phyloP scores from a whole-genome alignment of 2,329 filamentous ascomycete genomes.

The Volutella citrinella region DNA sequence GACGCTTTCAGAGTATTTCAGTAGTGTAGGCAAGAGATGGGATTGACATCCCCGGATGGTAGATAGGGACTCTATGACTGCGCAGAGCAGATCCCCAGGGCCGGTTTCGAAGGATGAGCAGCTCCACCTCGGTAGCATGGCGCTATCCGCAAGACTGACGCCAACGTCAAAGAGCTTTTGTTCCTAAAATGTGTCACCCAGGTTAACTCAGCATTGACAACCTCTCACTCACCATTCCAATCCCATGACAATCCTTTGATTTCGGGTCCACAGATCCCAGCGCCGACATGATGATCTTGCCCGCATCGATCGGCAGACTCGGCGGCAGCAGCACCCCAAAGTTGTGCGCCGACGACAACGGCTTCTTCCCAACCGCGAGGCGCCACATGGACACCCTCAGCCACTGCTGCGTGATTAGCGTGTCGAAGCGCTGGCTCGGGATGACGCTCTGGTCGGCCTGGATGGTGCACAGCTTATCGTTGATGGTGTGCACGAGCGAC shows the following conservation, averaged over 20 bases:
- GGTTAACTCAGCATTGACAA: no score
- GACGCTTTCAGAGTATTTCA: constrained; percentile 21
- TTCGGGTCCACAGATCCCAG: constrained; percentile 22
- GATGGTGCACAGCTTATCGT: constrained; percentile 24
- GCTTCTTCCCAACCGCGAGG: constrained; percentile 25
- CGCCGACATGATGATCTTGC: constrained; percentile 25
- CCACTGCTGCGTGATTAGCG: constrained; percentile 32
- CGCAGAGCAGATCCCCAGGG: constrained; percentile 25
- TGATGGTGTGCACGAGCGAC: constrained; percentile 22
- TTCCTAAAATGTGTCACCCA: no score
- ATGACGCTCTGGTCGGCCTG: constrained; percentile 26
- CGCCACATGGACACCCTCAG: constrained; percentile 31
- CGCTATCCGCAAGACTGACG: constrained; percentile 27
- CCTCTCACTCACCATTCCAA: constrained; percentile 25
- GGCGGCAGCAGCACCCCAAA: constrained; percentile 17
- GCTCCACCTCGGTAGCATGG: constrained; percentile 16
- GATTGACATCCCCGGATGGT: constrained; percentile 25
- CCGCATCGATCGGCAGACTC: constrained; percentile 27
- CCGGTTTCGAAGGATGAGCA: constrained; percentile 23
- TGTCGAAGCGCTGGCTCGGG: constrained; percentile 32
- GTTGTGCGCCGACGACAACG: constrained; percentile 15
- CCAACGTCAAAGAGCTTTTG: constrained; percentile 33
- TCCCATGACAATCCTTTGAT: constrained; percentile 31
- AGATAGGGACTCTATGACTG: constrained; percentile 24
- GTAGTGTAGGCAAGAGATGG: constrained; percentile 24